A percentile compares a stretch with the other conserved stretches of the same genome.
phyloP scores from a whole-genome alignment of 192 early-diverging fungal species.

The Phycomyces nitens region DNA sequence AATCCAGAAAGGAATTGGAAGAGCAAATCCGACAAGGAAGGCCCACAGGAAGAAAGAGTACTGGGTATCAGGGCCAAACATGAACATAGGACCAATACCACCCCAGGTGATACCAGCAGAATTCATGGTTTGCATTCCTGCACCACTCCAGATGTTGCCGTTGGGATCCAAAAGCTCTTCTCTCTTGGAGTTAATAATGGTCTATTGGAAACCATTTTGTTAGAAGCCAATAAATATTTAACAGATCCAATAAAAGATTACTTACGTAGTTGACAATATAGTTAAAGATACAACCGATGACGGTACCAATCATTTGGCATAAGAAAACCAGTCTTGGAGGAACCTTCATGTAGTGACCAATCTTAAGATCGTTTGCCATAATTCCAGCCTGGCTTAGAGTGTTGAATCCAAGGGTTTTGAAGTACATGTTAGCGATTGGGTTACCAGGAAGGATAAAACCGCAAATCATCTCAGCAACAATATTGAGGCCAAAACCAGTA shows the following conservation, averaged over 20 bases:
- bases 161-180: slow-evolving; percentile 32
- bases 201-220: too few species aligned
- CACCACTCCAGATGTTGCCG: slow-evolving; percentile 44
- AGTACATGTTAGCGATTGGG: slow-evolving; percentile 51
- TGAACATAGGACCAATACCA: slow-evolving; percentile 48
- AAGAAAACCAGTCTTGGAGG: slow-evolving; percentile 69
- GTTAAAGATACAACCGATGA: slow-evolving; percentile 64
- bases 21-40: slow-evolving; percentile 44
- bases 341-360: slow-evolving; percentile 75
- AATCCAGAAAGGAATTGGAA: slow-evolving; percentile 49
- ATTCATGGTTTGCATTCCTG: slow-evolving; percentile 42
- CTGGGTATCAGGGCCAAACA: slow-evolving; percentile 45
- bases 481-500: slow-evolving; percentile 45
- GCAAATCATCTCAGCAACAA: slow-evolving; percentile 59
- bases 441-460: slow-evolving; percentile 60
- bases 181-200: slow-evolving; percentile 14
- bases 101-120: slow-evolving; percentile 64
- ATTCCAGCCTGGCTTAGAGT: slow-evolving; percentile 36
- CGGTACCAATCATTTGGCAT: slow-evolving; percentile 62
- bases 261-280: slow-evolving; percentile 34
- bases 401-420: slow-evolving; percentile 52
- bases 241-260: too few species aligned
- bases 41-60: slow-evolving; percentile 46
- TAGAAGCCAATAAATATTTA: too few species aligned
- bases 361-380: slow-evolving; percentile 50